Base-by-base conservation (phyloP, 2,329 filamentous ascomycete species). In the Penicillium polonicum region DNA sequence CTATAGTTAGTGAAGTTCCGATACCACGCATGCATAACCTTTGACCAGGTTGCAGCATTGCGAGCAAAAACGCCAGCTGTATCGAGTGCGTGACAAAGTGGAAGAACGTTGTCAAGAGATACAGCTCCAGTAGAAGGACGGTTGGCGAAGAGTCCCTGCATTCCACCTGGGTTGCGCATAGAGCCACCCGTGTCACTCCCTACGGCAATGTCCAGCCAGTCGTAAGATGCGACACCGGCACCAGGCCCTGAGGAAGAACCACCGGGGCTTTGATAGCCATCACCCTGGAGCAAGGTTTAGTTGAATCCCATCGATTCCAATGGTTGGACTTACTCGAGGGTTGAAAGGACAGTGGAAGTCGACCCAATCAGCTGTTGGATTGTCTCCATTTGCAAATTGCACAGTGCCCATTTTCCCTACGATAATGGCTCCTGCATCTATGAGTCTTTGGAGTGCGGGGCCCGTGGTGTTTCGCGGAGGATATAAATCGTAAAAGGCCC, bases 401-500 rank as follows among this genome's bases (percentile, higher is more conserved):
- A 65, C 65, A 0, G 68, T 68, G 19, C 71, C 70, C 52, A 70
- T 69, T 48, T 76, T 74, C 0, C 75, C 75, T 1, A 78, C 68
- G 3, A 78, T 58, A 2, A 76, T 74, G 0, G 84, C 86, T 0
- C 88, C 87, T 2, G 83, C 79, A 52, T 85, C 80, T 4, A 88
- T 77, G 0, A 90, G 70, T 2, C 77, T 75, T 50, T 85, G 81
- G 0, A 86, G 78, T 1, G 81, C 76, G 0, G 79, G 67, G 0
- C 82, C 81, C 1, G 82, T 86, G 3, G 64, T 66, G 2, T 72
- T 77, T 0, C 77, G 73, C 3, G 77, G 66, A 1, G 76, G 73
- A 53, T 85, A 82, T 3, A 88, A 70, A 35, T 80, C 73, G 23
- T 79, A 80, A 77, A 82, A 88, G 2, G 85, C 81, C 33, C 82